phyloP scores from a whole-genome alignment of 148 eudicot genomes.

The Fallopia convolvulus region DNA sequence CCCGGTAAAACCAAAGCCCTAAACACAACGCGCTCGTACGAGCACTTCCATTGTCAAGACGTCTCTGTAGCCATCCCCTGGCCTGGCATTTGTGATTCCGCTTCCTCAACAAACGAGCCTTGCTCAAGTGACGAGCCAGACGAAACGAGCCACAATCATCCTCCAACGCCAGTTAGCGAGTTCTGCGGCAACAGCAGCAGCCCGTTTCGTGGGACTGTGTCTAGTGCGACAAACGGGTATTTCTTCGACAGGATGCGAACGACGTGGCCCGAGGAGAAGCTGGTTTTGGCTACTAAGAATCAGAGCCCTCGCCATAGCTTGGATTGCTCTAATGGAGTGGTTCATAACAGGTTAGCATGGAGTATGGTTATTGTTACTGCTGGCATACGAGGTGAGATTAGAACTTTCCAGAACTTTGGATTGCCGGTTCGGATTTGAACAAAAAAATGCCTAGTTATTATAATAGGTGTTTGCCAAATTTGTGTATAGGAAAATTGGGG shows the following conservation, averaged over 20 bases:
- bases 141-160: slow-evolving; percentile 35
- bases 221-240: slow-evolving; percentile 57
- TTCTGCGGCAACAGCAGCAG: slow-evolving; percentile 41
- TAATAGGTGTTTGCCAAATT: slow-evolving; percentile 16
- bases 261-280: slow-evolving; percentile 95
- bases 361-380: slow-evolving; percentile 89
- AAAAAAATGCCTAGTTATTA: background rate
- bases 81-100: slow-evolving; percentile 47
- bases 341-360: slow-evolving; percentile 69
- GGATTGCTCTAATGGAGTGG: slow-evolving; percentile 54
- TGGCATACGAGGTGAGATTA: slow-evolving; percentile 71
- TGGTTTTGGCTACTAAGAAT: slow-evolving; percentile 44
- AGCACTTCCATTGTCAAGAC: slow-evolving; percentile 79
- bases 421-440: slow-evolving; percentile 52
- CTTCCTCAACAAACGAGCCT: slow-evolving; percentile 31
- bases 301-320: slow-evolving; percentile 60
- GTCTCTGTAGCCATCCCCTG: slow-evolving; percentile 80
- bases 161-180: slow-evolving; percentile 67
- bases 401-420: slow-evolving; percentile 87
- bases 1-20: slow-evolving; percentile 65
- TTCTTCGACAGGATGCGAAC: slow-evolving; percentile 75
- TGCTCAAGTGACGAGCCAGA: slow-evolving; percentile 28
- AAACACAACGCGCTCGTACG: slow-evolving; percentile 60
- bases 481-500: slow-evolving; percentile 57
- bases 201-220: slow-evolving; percentile 54